phyloP scores from a whole-genome alignment of 306 rosid species.

The Malus sieversii region DNA sequence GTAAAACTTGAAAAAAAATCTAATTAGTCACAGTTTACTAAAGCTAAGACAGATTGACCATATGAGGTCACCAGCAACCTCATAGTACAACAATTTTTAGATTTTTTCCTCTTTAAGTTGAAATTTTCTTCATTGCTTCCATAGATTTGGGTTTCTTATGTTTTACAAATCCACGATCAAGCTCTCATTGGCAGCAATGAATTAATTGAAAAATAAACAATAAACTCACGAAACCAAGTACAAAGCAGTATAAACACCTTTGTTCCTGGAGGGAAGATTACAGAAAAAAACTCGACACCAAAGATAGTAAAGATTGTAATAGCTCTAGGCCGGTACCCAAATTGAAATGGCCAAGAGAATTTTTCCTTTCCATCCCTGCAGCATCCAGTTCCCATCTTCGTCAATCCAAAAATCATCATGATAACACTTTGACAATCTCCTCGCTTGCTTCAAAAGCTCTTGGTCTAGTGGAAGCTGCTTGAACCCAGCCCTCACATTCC shows the following conservation, averaged over 20 bases:
- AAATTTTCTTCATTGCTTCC: neutral
- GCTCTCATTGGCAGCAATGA: neutral
- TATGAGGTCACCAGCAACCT: no score
- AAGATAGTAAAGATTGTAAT: neutral
- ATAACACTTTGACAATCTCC: conserved; percentile 3
- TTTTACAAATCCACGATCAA: neutral
- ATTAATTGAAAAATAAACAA: neutral
- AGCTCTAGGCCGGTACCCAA: conserved; percentile 15
- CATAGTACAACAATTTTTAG: neutral
- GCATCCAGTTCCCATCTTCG: conserved; percentile 27
- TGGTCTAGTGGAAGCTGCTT: conserved; percentile 24
- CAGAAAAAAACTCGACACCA: neutral
- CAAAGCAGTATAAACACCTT: neutral
- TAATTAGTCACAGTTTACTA: neutral
- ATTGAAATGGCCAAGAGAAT: conserved; percentile 12
- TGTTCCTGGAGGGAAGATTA: neutral
- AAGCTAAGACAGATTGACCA: neutral
- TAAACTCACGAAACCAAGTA: neutral
- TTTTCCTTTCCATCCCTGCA: conserved; percentile 34
- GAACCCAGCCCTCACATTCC: conserved; percentile 25
- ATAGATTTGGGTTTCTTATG: neutral
- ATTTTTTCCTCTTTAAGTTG: neutral
- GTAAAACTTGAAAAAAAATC: neutral
- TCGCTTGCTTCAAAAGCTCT: conserved; percentile 2
- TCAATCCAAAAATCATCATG: conserved; percentile 22